A percentile compares a stretch with the other conserved stretches of the same genome.
phyloP scores from a whole-genome alignment of 129 eudicot genomes.

The Erigeron canadensis region DNA sequence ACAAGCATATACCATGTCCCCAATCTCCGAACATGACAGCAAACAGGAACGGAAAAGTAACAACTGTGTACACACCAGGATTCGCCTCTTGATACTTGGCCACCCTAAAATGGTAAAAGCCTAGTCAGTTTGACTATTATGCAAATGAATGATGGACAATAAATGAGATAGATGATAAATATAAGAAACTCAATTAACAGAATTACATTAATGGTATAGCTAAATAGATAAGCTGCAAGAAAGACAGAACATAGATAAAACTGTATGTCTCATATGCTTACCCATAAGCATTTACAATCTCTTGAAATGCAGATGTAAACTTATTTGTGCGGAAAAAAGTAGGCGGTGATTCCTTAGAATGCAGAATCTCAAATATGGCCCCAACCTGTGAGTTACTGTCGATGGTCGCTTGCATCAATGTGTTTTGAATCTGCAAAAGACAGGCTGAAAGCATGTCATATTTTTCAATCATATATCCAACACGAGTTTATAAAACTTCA shows the following conservation, averaged over 20 bases:
- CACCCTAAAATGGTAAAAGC: conserved; percentile 46
- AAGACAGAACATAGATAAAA: background rate
- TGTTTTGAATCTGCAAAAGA: conserved; percentile 59
- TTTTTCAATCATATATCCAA: background rate
- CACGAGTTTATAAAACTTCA: conserved; percentile 1
- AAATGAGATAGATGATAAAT: background rate
- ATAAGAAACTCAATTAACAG: background rate
- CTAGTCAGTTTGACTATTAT: background rate
- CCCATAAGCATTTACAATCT: conserved; percentile 95
- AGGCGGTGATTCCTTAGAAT: conserved; percentile 72
- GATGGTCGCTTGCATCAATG: conserved; percentile 50
- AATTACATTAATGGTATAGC: conserved; percentile 10
- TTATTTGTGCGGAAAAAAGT: conserved; percentile 87
- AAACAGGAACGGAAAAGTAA: conserved; percentile 88
- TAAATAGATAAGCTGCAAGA: background rate
- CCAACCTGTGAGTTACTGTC: conserved; percentile 85
- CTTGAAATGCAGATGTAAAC: conserved; percentile 76
- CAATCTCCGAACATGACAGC: conserved; percentile 99
- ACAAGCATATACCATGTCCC: conserved; percentile 96
- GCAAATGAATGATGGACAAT: background rate
- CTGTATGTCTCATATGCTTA: conserved; percentile 29
- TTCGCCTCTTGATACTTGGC: conserved; percentile 97
- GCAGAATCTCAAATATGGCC: conserved; percentile 75
- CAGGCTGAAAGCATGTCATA: background rate
- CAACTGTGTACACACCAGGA: conserved; percentile 76